phyloP scores from a whole-genome alignment of 176 grass and related monocot species.

The Avena insularis region DNA sequence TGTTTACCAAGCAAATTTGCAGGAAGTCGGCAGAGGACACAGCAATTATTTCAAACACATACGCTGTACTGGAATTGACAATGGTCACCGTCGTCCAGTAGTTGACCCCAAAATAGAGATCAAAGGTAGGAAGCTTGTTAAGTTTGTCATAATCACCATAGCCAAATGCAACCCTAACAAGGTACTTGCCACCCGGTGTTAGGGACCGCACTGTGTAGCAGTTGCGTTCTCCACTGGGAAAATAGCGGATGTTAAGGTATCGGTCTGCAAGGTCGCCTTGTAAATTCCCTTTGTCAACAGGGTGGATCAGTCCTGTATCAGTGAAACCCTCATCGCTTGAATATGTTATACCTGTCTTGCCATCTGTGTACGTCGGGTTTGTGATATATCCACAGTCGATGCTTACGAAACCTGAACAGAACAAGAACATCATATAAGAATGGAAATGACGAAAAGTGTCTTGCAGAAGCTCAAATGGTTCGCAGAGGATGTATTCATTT shows the following conservation, averaged over 20 bases:
- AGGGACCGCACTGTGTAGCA: conserved; percentile 51
- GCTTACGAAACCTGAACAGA: conserved; percentile 55
- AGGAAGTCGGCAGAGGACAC: conserved; percentile 24
- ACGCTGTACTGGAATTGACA: not conserved
- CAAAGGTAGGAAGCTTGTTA: conserved; percentile 40
- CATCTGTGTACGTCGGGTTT: not conserved
- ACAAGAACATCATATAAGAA: not conserved
- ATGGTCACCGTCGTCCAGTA: conserved; percentile 37
- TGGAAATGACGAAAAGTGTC: not conserved
- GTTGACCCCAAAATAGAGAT: conserved; percentile 51
- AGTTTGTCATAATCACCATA: conserved; percentile 55
- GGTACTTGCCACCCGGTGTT: conserved; percentile 34
- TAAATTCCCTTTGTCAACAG: not conserved
- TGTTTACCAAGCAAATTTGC: conserved; percentile 56
- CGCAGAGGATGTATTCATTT: not conserved
- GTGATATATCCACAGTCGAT: conserved; percentile 51
- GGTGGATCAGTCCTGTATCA: conserved; percentile 38
- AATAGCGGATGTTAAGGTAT: conserved; percentile 34
- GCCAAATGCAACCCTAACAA: conserved; percentile 46
- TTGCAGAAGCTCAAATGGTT: not conserved
- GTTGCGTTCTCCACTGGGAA: conserved; percentile 42
- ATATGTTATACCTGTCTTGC: not conserved
- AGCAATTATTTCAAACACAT: conserved; percentile 32
- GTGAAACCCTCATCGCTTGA: conserved; percentile 45
- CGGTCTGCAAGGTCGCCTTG: not conserved